Evolutionary conservation across 225 moss, liverwort and hornwort genomes (phyloP).

Genomic region (Marchantia paleacea): DNA sequence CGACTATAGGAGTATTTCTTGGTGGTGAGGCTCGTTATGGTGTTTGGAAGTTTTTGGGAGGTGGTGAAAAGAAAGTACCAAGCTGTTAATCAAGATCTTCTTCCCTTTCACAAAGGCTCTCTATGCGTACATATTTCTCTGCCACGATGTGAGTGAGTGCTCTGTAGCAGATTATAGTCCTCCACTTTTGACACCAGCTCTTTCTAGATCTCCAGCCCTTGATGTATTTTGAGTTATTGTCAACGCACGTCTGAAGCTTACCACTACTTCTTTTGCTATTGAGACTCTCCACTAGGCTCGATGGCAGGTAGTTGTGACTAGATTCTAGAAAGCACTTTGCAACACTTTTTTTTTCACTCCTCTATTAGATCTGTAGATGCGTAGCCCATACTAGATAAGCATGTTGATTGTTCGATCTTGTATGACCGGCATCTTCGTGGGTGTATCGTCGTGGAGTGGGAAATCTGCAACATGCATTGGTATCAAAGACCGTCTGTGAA

Average conservation of each 20-base stretch:
- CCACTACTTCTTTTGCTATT: background rate
- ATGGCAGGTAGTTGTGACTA: too few species aligned
- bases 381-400: background rate
- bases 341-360: background rate
- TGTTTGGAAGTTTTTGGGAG: conserved; percentile 38
- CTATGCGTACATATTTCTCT: background rate
- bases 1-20: conserved; percentile 41
- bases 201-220: background rate
- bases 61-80: conserved; percentile 21
- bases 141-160: background rate
- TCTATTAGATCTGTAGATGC: background rate
- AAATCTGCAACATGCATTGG: background rate
- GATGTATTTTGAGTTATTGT: background rate
- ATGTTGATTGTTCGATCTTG: background rate
- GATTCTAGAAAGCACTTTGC: too few species aligned
- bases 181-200: background rate
- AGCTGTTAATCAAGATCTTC: conserved; percentile 11
- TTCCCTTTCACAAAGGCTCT: too few species aligned
- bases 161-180: background rate
- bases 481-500: background rate
- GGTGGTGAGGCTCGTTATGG: conserved; percentile 39
- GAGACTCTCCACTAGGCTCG: background rate
- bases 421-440: too few species aligned
- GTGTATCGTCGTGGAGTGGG: background rate
- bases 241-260: background rate